Evolutionary conservation across 2,329 filamentous ascomycete species (phyloP).

Genomic region (Ceratocystiopsis brevicomis): DNA sequence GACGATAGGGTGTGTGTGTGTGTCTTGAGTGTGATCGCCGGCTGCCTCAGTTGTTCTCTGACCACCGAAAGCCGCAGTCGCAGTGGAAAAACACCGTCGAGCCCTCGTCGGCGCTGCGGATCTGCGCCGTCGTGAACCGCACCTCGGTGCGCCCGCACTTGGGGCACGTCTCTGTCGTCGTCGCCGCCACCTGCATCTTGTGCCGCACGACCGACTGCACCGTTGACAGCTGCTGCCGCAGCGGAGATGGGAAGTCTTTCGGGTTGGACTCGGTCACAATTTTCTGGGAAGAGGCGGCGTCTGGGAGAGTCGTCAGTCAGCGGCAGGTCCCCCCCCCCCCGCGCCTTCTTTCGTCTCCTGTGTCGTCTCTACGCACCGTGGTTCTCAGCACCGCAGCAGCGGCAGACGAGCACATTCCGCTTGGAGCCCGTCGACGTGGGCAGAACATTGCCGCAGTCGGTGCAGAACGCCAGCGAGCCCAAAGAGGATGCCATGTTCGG

Average conservation of each 20-base stretch:
- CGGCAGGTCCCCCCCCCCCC: too few relatives aligned
- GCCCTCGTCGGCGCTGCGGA: slow-evolving; percentile 87
- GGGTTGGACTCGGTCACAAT: slow-evolving; percentile 74
- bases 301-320: background rate
- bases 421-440: slow-evolving; percentile 60
- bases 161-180: slow-evolving; percentile 49
- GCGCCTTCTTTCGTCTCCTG: background rate
- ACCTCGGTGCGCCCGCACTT: slow-evolving; percentile 71
- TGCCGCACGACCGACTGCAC: slow-evolving; percentile 65
- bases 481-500: slow-evolving; percentile 17
- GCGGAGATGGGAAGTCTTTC: slow-evolving; percentile 73
- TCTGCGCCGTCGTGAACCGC: slow-evolving; percentile 65
- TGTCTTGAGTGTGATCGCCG: background rate
- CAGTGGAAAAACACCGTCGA: slow-evolving; percentile 82
- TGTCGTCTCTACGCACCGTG: slow-evolving; percentile 36
- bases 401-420: slow-evolving; percentile 61
- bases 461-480: slow-evolving; percentile 83
- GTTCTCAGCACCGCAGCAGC: slow-evolving; percentile 70
- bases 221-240: slow-evolving; percentile 73
- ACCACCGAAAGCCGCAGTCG: slow-evolving; percentile 65
- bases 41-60: slow-evolving; percentile 36
- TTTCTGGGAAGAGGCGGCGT: slow-evolving; percentile 54
- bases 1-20: too few relatives aligned
- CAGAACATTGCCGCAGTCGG: slow-evolving; percentile 76
- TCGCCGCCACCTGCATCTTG: slow-evolving; percentile 56